Evolutionary conservation across 1,139 yeast genomes (phyloP), one percentile per base, ranked within the genome.

Genomic region (Yamadazyma sp.): DNA sequence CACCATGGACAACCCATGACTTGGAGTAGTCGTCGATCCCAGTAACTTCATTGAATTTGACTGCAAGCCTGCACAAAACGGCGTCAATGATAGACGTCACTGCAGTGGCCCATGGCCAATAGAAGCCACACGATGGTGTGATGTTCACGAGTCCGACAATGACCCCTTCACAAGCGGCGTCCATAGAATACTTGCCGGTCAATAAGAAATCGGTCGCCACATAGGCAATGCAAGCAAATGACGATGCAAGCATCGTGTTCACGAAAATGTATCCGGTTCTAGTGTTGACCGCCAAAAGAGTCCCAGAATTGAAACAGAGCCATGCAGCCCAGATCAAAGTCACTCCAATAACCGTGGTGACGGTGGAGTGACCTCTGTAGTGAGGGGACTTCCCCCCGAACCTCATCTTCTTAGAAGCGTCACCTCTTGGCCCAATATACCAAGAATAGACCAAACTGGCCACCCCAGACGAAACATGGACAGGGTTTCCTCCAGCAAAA

Each of bases 401-500:
- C 22, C 32, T 27, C 17, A 35, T 36, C 33, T 66, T 65, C 30
- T 92, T 77, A 43, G 80, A 68, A 23, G 89, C 88, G 57, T 85
- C 92, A 54, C 80, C 80, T 73, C 98, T 86, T 72, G 85, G 87
- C 63, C 98, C 98, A 55, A 92, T 76, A 50, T 87, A 71, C 43
- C 89, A 73, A 22, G 98, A 95, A 61, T 91, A 89, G 37, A 96
- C 92, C 48, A 92, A 73, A 25, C 97, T 96, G 54, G 95, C 95
- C 51, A 85, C 87, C 52, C 98, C 98, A 25, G 96, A 86, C 53
- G 88, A 71, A 66, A 87, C 87, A 69, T 92, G 98, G 45, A 92
- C 98, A 46, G 98, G 96, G 46, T 96, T 96, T 57, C 98, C 98
- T 55, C 98, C 98, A 29, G 98, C 98, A 61, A 87, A 92, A 66